Evolutionary conservation across 768 basidiomycete species (phyloP).

Genomic region (Mrakia hoshinonis): DNA sequence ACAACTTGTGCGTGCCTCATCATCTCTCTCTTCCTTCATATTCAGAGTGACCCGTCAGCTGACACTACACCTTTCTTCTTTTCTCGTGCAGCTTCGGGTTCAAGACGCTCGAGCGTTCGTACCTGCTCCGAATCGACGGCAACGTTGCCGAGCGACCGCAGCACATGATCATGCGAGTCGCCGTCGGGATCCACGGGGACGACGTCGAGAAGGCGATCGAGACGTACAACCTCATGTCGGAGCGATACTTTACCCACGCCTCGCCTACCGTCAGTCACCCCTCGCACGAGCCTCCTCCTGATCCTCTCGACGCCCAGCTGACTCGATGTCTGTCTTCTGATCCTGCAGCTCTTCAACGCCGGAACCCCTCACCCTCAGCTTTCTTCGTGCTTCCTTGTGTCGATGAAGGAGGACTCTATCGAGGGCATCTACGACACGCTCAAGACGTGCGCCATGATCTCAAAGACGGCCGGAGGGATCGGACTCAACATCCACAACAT

Average conservation of each 20-base stretch:
- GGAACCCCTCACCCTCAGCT: conserved; percentile 93
- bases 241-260: conserved; percentile 96
- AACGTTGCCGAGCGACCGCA: conserved; percentile 95
- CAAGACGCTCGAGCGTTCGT: conserved; percentile 97
- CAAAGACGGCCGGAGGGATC: conserved; percentile 97
- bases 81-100: conserved; percentile 63
- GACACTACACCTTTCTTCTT: neutral
- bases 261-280: conserved; percentile 57
- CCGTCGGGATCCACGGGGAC: conserved; percentile 86
- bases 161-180: conserved; percentile 99
- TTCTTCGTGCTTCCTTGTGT: conserved; percentile 89
- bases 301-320: conserved; percentile 35
- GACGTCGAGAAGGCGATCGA: conserved; percentile 83
- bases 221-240: conserved; percentile 87
- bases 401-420: conserved; percentile 97
- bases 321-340: neutral
- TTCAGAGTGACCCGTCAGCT: neutral
- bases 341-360: conserved; percentile 71
- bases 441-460: conserved; percentile 97
- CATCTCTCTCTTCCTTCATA: neutral
- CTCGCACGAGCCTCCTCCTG: neutral
- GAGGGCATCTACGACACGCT: conserved; percentile 99
- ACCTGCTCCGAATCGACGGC: conserved; percentile 86
- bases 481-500: conserved; percentile 94
- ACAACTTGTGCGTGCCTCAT: conserved; percentile 64